Percentiles rank a stretch among this genome's conserved stretches.
Conservation (phyloP, 2,329 filamentous ascomycete species). For the Neofusicoccum laricinum region DNA sequence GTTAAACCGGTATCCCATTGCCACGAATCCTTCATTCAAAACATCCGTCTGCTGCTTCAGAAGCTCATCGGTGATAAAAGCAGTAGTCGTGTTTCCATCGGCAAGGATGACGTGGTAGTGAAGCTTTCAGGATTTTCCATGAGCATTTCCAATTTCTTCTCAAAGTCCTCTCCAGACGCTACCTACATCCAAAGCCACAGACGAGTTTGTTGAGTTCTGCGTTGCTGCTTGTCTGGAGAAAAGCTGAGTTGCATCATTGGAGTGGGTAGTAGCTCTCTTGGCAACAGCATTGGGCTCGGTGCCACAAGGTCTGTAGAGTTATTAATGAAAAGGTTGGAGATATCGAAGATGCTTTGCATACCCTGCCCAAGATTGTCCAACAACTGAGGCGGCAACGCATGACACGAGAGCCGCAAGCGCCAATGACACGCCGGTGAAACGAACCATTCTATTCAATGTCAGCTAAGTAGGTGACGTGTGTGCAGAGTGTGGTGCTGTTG, state of each 20-base stretch:
- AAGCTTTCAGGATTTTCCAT: not conserved
- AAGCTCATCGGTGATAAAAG: not conserved
- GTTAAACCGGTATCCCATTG: slow-evolving; percentile 46
- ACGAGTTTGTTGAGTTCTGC: not conserved
- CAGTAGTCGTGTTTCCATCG: not conserved
- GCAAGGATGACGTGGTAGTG: not conserved
- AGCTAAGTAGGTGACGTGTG: too few relatives aligned
- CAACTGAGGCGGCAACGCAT: not conserved
- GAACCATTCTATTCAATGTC: not conserved
- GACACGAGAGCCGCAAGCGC: not conserved
- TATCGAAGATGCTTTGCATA: not conserved
- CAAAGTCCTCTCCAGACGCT: not conserved
- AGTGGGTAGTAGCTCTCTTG: not conserved
- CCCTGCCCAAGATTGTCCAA: not conserved
- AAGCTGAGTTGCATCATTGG: not conserved
- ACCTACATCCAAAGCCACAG: not conserved
- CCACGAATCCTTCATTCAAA: slow-evolving; percentile 46
- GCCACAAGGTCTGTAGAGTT: not conserved
- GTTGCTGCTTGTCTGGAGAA: not conserved
- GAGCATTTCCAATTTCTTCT: too few relatives aligned
- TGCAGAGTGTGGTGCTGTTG: not conserved
- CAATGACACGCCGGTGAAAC: not conserved
- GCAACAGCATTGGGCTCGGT: not conserved
- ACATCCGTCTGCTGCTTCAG: slow-evolving; percentile 43
- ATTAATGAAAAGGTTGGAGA: not conserved